Evolutionary conservation across 495 filamentous ascomycete genomes (phyloP).

Genomic region (Barbatosphaeria neglecta): DNA sequence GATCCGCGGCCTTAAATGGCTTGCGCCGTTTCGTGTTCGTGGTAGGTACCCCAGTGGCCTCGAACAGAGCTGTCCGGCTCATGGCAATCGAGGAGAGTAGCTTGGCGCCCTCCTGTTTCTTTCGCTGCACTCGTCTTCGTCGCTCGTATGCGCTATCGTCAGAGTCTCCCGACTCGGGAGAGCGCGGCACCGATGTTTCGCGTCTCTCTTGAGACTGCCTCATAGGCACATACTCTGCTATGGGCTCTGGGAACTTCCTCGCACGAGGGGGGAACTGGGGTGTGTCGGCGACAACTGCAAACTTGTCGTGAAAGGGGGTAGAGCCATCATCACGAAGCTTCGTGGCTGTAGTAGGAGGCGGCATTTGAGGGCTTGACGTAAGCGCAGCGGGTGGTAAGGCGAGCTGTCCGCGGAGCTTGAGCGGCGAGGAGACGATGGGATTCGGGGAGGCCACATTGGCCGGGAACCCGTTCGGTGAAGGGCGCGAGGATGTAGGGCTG

Average conservation of each 20-base stretch:
- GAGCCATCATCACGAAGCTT: neutral
- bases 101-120: conserved; percentile 22
- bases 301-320: neutral
- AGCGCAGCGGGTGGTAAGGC: conserved; percentile 16
- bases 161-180: conserved; percentile 9
- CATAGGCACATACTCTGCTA: conserved; percentile 21
- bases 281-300: conserved; percentile 4
- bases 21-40: conserved; percentile 15
- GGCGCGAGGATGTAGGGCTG: conserved; percentile 39
- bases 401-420: conserved; percentile 28
- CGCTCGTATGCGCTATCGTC: conserved; percentile 10
- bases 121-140: conserved; percentile 10
- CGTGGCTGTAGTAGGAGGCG: conserved; percentile 11
- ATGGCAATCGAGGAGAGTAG: conserved; percentile 25
- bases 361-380: conserved; percentile 24
- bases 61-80: conserved; percentile 11
- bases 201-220: conserved; percentile 21
- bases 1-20: conserved; percentile 7
- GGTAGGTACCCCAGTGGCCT: conserved; percentile 26
- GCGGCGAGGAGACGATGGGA: conserved; percentile 26
- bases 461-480: conserved; percentile 28
- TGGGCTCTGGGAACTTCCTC: conserved; percentile 12
- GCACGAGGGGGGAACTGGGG: conserved; percentile 3
- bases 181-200: conserved; percentile 3
- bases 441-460: conserved; percentile 26